Conservation (phyloP, 176 grass and related monocot genomes). For the Carex littledalei region DNA sequence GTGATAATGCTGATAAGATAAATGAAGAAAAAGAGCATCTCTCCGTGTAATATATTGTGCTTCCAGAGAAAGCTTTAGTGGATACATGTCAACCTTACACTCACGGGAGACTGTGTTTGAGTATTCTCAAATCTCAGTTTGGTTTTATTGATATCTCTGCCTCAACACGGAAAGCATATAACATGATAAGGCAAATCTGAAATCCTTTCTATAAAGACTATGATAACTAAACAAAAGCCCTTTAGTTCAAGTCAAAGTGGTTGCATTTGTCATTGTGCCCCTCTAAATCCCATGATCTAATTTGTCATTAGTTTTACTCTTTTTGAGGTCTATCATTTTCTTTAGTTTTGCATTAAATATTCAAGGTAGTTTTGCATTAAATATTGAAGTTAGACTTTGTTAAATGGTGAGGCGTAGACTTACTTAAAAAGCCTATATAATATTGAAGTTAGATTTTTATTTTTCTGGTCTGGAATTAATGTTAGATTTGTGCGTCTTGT, state of each 20-base stretch:
- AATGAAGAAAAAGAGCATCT: neutral
- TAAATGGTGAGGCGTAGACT: neutral
- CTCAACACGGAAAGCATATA: constrained; percentile 5
- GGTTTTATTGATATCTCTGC: neutral
- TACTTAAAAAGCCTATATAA: too few species aligned
- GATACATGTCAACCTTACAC: constrained; percentile 29
- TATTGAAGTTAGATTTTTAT: too few species aligned
- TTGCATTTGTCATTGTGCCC: neutral
- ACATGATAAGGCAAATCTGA: constrained; percentile 4
- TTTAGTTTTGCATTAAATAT: constrained; percentile 15
- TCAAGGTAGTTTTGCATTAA: neutral
- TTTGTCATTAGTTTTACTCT: neutral
- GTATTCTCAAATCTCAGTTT: constrained; percentile 3
- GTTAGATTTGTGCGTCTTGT: too few species aligned
- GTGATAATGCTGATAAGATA: constrained; percentile 23
- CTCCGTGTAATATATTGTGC: neutral
- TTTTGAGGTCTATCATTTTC: neutral
- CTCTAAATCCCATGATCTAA: constrained; percentile 10
- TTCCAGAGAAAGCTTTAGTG: constrained; percentile 22
- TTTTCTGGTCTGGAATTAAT: too few species aligned
- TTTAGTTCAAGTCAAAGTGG: neutral
- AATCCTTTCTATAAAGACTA: neutral
- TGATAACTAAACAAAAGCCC: neutral
- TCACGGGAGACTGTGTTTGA: constrained; percentile 13
- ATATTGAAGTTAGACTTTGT: neutral